A percentile compares a stretch with the other conserved stretches of the same genome.
Conservation (phyloP, 164 flowering plant genomes). For the Stephania yunnanensis region DNA sequence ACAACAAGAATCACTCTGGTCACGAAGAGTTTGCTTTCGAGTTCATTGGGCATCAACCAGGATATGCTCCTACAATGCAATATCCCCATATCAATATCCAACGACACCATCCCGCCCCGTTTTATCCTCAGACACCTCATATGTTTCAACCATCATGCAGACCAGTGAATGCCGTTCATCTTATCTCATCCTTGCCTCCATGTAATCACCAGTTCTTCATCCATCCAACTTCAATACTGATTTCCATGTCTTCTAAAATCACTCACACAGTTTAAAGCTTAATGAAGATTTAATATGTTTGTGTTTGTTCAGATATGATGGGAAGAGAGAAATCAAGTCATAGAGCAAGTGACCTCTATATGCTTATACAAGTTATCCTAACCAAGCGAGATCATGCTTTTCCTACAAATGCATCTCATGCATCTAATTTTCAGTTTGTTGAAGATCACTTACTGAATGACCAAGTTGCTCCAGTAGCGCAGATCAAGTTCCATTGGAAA, state of each 20-base stretch:
- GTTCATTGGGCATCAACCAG: conserved; percentile 2
- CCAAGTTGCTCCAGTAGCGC: background rate
- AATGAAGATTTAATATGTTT: background rate
- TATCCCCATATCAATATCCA: conserved; percentile 5
- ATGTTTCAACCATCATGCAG: background rate
- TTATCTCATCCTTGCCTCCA: conserved; percentile 12
- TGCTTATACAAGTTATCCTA: background rate
- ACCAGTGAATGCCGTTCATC: background rate
- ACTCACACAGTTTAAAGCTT: background rate
- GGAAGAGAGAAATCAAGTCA: conserved; percentile 1
- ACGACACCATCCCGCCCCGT: background rate
- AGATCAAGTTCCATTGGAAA: background rate
- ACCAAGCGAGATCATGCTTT: background rate
- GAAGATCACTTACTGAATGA: conserved; percentile 7
- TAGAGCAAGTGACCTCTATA: conserved; percentile 1
- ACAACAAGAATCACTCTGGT: background rate
- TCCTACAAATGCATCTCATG: background rate
- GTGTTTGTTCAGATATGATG: conserved; percentile 4
- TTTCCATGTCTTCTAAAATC: background rate
- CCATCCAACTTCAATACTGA: background rate
- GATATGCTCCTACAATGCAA: conserved; percentile 7
- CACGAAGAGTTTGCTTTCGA: conserved; percentile 8
- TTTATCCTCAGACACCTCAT: conserved; percentile 9
- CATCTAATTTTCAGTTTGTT: background rate
- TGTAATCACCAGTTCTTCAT: conserved; percentile 1